These are phyloP conservation scores for Penicillium mononematosum DNA, from an alignment of 495 filamentous ascomycete species.

Conservation along the genomic window DNA sequence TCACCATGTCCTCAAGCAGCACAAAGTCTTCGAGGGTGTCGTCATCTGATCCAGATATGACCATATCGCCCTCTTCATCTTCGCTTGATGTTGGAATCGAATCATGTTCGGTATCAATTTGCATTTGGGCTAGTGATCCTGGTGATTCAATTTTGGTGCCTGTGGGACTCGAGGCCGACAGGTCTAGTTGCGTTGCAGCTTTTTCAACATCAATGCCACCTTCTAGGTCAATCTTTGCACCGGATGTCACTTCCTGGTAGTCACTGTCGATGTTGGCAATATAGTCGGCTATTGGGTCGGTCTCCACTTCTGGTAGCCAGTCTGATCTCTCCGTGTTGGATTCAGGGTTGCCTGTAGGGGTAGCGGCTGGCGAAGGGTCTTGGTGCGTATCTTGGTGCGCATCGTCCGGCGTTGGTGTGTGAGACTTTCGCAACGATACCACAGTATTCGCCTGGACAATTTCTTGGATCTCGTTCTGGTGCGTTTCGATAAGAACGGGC, in stretches of 20 bases:
- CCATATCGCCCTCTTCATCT: constrained; percentile 29
- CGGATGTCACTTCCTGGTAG: constrained; percentile 23
- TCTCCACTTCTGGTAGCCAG: constrained; percentile 37
- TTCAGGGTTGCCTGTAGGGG: not conserved
- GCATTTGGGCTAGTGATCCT: constrained; percentile 17
- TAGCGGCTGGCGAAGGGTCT: not conserved
- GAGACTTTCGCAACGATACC: not conserved
- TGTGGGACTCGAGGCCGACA: constrained; percentile 7
- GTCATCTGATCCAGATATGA: constrained; percentile 13
- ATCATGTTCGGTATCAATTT: constrained; percentile 16
- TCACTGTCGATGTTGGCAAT: constrained; percentile 63
- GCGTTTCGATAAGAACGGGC: constrained; percentile 20
- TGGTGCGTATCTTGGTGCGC: not conserved
- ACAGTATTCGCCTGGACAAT: constrained; percentile 4
- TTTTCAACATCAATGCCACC: constrained; percentile 17
- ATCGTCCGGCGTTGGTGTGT: not conserved
- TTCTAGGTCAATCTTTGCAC: constrained; percentile 8
- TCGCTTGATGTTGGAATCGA: constrained; percentile 9
- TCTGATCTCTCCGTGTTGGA: constrained; percentile 3
- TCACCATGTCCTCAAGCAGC: constrained; percentile 21
- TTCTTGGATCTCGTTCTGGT: constrained; percentile 14
- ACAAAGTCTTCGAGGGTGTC: constrained; percentile 18
- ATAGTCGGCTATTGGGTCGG: constrained; percentile 68
- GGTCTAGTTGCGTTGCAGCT: constrained; percentile 2
- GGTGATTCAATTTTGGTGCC: not conserved